Evolutionary conservation across 495 filamentous ascomycete genomes (phyloP).

Genomic region (Letharia lupina): DNA sequence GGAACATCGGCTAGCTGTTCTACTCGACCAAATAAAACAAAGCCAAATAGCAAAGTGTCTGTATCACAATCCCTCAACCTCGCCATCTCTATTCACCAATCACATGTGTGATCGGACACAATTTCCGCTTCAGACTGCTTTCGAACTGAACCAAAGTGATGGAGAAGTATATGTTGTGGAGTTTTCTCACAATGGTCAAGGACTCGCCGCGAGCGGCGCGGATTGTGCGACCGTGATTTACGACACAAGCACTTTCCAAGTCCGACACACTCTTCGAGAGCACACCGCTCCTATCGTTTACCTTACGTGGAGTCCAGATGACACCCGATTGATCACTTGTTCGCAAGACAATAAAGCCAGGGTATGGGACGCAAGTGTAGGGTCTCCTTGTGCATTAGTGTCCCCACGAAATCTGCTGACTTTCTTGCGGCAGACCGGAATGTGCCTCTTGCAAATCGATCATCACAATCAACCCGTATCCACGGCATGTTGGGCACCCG

Average conservation of each 20-base stretch:
- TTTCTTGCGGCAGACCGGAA: constrained; percentile 52
- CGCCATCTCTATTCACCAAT: constrained; percentile 82
- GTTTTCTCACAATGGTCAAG: constrained; percentile 84
- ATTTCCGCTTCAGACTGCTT: constrained; percentile 61
- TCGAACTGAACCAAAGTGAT: constrained; percentile 62
- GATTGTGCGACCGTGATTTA: constrained; percentile 74
- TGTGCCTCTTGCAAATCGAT: constrained; percentile 52
- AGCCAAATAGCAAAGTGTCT: constrained; percentile 74
- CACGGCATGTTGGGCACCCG: constrained; percentile 74
- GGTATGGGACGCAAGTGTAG: constrained; percentile 72
- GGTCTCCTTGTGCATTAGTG: constrained; percentile 21
- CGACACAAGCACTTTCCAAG: constrained; percentile 59
- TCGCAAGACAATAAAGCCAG: constrained; percentile 63
- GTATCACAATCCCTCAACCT: constrained; percentile 74
- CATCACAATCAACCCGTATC: constrained; percentile 74
- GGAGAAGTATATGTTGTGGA: constrained; percentile 86
- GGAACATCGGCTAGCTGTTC: constrained; percentile 74
- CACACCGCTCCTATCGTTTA: constrained; percentile 63
- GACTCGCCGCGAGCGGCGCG: constrained; percentile 71
- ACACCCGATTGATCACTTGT: constrained; percentile 74
- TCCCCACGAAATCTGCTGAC: background rate
- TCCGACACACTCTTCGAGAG: constrained; percentile 54
- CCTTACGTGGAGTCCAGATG: constrained; percentile 86
- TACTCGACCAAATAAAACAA: constrained; percentile 76
- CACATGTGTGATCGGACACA: constrained; percentile 72